Evolutionary conservation across 148 eudicot genomes (phyloP), one percentile per base, ranked within the genome.

Genomic region (Chenopodium album): DNA sequence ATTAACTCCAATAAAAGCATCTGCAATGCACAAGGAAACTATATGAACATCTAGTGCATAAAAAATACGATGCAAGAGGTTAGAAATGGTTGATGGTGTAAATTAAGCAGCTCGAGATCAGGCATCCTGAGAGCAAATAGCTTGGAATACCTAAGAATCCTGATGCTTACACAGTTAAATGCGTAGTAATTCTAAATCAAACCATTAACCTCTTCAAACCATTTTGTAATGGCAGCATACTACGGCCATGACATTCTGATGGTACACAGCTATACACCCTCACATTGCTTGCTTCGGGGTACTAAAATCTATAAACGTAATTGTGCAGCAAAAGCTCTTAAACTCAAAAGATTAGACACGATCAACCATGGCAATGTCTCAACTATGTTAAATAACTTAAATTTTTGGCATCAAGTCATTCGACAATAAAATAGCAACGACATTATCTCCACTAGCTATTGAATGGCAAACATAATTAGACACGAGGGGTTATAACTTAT

Each of bases 1-100:
- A 64, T 94, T 94, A 32, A 94, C 94, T 0, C 98, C 98, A 9
- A 94, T 76, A 71, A 91, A 94, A 59, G 90, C 92, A 82, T 88
- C 98, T 94, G 96, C 81, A 85, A 84, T 19, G 46, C 37, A 64
- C 4, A 46, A 54, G 5, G 79, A 50, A 34, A 34, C 17, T 14
- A 50, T 48, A 72, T 52, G 79, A 73, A 60, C 65, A 37, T 32
- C 20, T 0, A 0, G 44, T 29, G 46, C 4, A 10, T 37, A 44
- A 0, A 56, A 23, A 7, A 16, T 8, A 60, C 46, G 9, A 32
- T 2, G 2, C 11, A 16, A 11, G 14, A 23, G 29, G 6, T 29
- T 14, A 7, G 8, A 34, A 41, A 41, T 41, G 44, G 44, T 41
- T 41, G 44, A 41, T 41, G 44, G 44, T 41, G 44, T 41, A 5